These are phyloP conservation scores for Colletotrichum sp. DNA, from an alignment of 2,329 filamentous ascomycete genomes.

Conservation along the genomic window DNA sequence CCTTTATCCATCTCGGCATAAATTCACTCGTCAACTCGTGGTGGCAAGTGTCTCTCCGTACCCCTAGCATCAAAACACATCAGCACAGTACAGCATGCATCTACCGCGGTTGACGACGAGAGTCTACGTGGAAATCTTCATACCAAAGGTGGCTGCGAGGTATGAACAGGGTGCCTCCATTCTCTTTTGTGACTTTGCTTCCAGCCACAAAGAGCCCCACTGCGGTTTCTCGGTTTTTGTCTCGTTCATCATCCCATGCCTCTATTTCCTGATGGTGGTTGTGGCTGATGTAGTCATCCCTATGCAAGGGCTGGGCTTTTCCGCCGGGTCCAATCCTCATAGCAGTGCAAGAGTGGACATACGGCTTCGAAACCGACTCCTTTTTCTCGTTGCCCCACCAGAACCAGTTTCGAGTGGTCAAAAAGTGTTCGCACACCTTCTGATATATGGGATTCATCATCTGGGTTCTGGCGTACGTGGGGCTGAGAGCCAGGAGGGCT, in stretches of 20 bases:
- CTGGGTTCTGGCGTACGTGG: slow-evolving; percentile 10
- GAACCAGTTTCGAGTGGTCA: slow-evolving; percentile 6
- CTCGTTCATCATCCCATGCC: slow-evolving; percentile 6
- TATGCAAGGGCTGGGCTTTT: slow-evolving; percentile 30
- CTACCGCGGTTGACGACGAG: neutral
- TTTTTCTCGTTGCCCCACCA: slow-evolving; percentile 13
- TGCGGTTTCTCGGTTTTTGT: slow-evolving; percentile 25
- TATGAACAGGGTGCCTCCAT: slow-evolving; percentile 33
- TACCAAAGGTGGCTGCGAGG: slow-evolving; percentile 30
- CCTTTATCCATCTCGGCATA: slow-evolving; percentile 26
- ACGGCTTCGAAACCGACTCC: slow-evolving; percentile 9
- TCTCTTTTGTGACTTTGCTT: slow-evolving; percentile 29
- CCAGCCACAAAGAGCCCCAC: slow-evolving; percentile 31
- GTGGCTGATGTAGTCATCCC: slow-evolving; percentile 29
- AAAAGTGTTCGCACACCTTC: slow-evolving; percentile 6
- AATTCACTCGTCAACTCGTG: slow-evolving; percentile 6
- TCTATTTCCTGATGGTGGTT: slow-evolving; percentile 24
- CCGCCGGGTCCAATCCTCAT: slow-evolving; percentile 25
- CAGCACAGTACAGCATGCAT: neutral
- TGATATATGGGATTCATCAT: slow-evolving; percentile 14
- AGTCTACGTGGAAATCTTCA: neutral
- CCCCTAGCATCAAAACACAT: neutral
- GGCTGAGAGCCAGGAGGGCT: slow-evolving; percentile 7
- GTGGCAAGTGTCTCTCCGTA: neutral
- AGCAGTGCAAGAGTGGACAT: slow-evolving; percentile 3